Conservation (phyloP, 2,329 filamentous ascomycete species). For the Paracoccidioides brasiliensis region DNA sequence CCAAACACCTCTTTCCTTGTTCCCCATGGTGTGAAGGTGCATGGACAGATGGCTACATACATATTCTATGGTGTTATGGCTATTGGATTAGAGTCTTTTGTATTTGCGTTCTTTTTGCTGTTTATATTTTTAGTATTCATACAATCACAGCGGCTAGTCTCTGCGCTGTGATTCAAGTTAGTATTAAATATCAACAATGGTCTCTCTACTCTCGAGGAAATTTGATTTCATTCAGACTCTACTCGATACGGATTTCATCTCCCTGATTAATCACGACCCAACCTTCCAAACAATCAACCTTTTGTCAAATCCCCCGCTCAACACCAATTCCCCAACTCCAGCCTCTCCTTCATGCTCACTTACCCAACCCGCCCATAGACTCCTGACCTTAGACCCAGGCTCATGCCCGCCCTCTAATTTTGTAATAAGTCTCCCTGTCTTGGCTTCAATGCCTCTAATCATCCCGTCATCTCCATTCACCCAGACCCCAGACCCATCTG, state of each 20-base stretch:
- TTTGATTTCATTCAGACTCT: not conserved
- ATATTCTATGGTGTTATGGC: not conserved
- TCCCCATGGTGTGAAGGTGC: slow-evolving; percentile 31
- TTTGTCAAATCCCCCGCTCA: slow-evolving; percentile 54
- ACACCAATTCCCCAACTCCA: slow-evolving; percentile 38
- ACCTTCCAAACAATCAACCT: slow-evolving; percentile 44
- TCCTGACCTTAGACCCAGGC: slow-evolving; percentile 44
- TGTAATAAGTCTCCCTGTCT: slow-evolving; percentile 43
- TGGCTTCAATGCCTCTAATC: slow-evolving; percentile 46
- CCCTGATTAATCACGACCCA: not conserved
- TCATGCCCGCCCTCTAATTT: slow-evolving; percentile 41
- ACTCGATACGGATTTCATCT: not conserved
- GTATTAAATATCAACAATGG: not conserved
- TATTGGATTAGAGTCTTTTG: not conserved
- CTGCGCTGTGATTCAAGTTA: not conserved
- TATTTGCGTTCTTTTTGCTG: not conserved
- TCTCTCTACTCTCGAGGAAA: not conserved
- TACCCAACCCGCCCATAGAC: slow-evolving; percentile 43
- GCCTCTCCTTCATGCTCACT: slow-evolving; percentile 14
- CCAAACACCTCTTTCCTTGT: slow-evolving; percentile 34
- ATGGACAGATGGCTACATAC: slow-evolving; percentile 36
- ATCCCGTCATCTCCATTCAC: slow-evolving; percentile 53
- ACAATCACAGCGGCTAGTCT: not conserved
- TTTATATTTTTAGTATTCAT: not conserved
- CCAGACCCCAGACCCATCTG: slow-evolving; percentile 48